Evolutionary conservation across 2,329 filamentous ascomycete genomes (phyloP).

Genomic region (Monosporascus sp.): DNA sequence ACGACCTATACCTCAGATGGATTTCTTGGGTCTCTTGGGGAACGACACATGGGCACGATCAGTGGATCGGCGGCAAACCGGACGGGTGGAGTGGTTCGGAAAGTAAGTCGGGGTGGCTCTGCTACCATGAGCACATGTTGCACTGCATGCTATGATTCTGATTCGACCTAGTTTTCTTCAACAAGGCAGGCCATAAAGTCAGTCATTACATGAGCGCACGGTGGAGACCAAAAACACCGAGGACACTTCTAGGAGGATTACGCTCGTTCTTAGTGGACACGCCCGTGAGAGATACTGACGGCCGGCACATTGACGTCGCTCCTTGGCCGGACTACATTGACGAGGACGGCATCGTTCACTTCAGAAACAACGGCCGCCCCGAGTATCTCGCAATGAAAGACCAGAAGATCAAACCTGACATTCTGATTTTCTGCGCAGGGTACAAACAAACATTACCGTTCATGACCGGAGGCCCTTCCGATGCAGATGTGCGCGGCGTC

Average conservation of each 20-base stretch:
- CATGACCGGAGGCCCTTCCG: slow-evolving; percentile 29
- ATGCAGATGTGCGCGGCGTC: slow-evolving; percentile 40
- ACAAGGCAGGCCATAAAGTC: slow-evolving; percentile 17
- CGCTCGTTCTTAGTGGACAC: slow-evolving; percentile 35
- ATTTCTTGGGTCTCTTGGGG: slow-evolving; percentile 41
- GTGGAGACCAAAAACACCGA: slow-evolving; percentile 22
- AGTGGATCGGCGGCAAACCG: slow-evolving; percentile 42
- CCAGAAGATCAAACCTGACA: slow-evolving; percentile 33
- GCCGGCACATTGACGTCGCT: slow-evolving; percentile 37
- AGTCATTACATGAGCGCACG: slow-evolving; percentile 13
- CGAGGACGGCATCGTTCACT: slow-evolving; percentile 31
- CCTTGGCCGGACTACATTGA: slow-evolving; percentile 38
- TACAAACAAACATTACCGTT: slow-evolving; percentile 39
- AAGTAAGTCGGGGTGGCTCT: slow-evolving; percentile 12
- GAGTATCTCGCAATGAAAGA: slow-evolving; percentile 23
- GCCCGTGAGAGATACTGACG: slow-evolving; percentile 32
- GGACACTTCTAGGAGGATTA: slow-evolving; percentile 27
- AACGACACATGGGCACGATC: slow-evolving; percentile 40
- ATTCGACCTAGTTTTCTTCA: slow-evolving; percentile 33
- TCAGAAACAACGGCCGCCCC: slow-evolving; percentile 25
- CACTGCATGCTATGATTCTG: not conserved
- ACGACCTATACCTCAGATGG: slow-evolving; percentile 39
- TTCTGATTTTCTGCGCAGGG: slow-evolving; percentile 43
- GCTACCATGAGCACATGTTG: not conserved
- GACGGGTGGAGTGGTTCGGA: slow-evolving; percentile 22